Evolutionary conservation across 2,329 filamentous ascomycete genomes (phyloP).

Genomic region (Thielaviopsis punctulata): DNA sequence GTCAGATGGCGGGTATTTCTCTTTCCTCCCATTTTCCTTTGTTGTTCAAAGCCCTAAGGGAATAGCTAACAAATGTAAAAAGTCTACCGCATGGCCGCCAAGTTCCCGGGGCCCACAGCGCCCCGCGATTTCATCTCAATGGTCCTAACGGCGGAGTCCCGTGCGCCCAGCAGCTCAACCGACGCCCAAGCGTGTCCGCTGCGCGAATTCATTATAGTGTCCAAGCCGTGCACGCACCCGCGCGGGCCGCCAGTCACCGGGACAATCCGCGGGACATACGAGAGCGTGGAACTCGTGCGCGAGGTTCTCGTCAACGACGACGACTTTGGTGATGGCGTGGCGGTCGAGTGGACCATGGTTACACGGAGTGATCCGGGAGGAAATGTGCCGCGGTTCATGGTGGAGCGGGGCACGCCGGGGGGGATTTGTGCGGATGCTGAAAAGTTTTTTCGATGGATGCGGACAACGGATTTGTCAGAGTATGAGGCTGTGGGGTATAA

Average conservation of each 20-base stretch:
- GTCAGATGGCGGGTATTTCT: slow-evolving; percentile 6
- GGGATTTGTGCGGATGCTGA: slow-evolving; percentile 64
- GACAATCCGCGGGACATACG: slow-evolving; percentile 71
- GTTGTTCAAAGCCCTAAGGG: too few relatives aligned
- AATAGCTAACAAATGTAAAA: slow-evolving; percentile 7
- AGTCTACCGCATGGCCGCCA: slow-evolving; percentile 75
- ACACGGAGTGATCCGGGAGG: slow-evolving; percentile 79
- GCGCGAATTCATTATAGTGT: slow-evolving; percentile 73
- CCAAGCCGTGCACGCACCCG: slow-evolving; percentile 64
- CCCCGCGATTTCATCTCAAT: slow-evolving; percentile 77
- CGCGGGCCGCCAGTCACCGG: slow-evolving; percentile 52
- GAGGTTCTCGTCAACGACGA: slow-evolving; percentile 36
- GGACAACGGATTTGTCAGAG: neutral
- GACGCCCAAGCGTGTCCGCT: slow-evolving; percentile 20
- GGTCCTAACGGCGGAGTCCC: slow-evolving; percentile 36
- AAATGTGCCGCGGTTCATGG: slow-evolving; percentile 74
- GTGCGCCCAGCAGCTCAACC: neutral
- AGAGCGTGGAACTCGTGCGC: slow-evolving; percentile 79
- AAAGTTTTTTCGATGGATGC: slow-evolving; percentile 65
- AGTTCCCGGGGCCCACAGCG: slow-evolving; percentile 77
- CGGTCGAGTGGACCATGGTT: slow-evolving; percentile 80
- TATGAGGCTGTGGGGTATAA: slow-evolving; percentile 4
- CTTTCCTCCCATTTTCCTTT: neutral
- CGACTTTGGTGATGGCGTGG: neutral
- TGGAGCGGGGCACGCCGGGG: slow-evolving; percentile 72